Evolutionary conservation across 257 asterid species (phyloP).

Genomic region (Plantago ovata): DNA sequence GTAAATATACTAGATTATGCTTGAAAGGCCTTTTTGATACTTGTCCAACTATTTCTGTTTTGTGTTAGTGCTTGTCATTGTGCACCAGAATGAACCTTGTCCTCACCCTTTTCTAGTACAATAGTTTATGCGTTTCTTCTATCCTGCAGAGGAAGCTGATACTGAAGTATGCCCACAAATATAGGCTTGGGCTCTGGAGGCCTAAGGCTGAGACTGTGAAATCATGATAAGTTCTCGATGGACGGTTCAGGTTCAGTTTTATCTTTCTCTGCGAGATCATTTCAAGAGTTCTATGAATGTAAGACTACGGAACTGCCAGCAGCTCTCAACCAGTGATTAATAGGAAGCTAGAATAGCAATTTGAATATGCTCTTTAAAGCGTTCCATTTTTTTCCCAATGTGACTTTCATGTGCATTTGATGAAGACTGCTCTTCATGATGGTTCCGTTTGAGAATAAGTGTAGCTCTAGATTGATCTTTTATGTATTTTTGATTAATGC

Average conservation of each 20-base stretch:
- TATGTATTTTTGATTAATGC: not conserved
- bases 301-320: not conserved
- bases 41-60: conserved; percentile 6
- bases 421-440: not conserved
- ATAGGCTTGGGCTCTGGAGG: conserved; percentile 92
- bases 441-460: no score
- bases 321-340: not conserved
- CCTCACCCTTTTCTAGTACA: no score
- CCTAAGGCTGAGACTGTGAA: conserved; percentile 60
- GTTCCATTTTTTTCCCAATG: not conserved
- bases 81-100: not conserved
- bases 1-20: not conserved
- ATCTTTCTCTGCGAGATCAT: not conserved
- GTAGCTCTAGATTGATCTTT: not conserved
- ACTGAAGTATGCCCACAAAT: conserved; percentile 77
- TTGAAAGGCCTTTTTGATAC: conserved; percentile 7
- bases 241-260: not conserved
- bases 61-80: not conserved
- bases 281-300: conserved; percentile 7
- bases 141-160: conserved; percentile 79
- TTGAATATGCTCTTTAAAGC: no score
- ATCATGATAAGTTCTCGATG: conserved; percentile 28
- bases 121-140: not conserved
- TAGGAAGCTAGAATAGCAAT: not conserved
- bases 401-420: conserved; percentile 6